A percentile compares a stretch with the other conserved stretches of the same genome.
These are phyloP conservation scores for Plasmodium gallinaceum DNA, from an alignment of 169 alveolate species.

Conservation along the genomic window DNA sequence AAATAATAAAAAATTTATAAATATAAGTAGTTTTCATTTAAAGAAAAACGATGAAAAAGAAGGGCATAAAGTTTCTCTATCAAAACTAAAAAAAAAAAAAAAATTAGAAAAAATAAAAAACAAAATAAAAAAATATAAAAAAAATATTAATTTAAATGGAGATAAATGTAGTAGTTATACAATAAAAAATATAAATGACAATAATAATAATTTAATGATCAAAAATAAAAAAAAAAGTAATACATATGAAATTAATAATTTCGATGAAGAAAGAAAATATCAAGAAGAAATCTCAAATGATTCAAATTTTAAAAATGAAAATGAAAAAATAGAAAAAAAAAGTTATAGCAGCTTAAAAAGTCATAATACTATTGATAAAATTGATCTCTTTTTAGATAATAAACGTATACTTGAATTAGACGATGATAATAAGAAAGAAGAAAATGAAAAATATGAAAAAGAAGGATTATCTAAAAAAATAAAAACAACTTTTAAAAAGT, in stretches of 20 bases:
- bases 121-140: constrained; percentile 8
- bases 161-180: too few species aligned
- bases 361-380: constrained; percentile 5
- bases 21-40: not conserved
- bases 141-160: too few species aligned
- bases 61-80: constrained; percentile 18
- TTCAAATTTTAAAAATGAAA: constrained; percentile 1
- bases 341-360: constrained; percentile 4
- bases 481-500: constrained; percentile 58
- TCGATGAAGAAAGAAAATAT: not conserved
- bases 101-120: constrained; percentile 15
- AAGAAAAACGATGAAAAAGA: constrained; percentile 14
- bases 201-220: not conserved
- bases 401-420: not conserved
- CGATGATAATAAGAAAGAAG: constrained; percentile 27
- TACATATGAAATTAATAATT: constrained; percentile 1
- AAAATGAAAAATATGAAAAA: not conserved
- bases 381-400: not conserved
- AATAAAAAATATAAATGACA: not conserved
- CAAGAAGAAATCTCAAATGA: not conserved
- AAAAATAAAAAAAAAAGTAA: not conserved
- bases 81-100: constrained; percentile 42
- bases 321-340: constrained; percentile 11
- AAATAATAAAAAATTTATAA: constrained; percentile 27
- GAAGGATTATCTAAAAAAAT: constrained; percentile 56